Base-by-base conservation (phyloP, 371 early-diverging fungal species). In the Mortierella polycephala region DNA sequence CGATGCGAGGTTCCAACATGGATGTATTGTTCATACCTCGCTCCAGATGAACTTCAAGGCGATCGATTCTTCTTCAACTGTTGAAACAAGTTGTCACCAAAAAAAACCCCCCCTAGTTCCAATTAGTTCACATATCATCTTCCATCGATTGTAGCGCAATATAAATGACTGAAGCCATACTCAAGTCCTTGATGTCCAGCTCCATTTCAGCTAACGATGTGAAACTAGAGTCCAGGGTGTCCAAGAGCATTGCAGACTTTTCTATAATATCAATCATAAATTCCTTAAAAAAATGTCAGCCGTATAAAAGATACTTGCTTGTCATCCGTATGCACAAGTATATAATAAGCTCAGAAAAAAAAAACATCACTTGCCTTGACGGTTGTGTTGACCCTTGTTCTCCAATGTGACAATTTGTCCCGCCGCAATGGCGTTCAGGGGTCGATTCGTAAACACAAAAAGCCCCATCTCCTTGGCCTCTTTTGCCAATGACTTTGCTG, bases 381-480 rank as follows among this genome's bases (percentile, higher is more conserved):
- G 77, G 37, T 52, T 60, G 49, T 67, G 69, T 37, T 71, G 69
- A 9, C 68, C 68, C 52, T 68, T 77, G 66, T 77, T 77, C 39
- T 77, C 85, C 20, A 92, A 74, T 14, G 85, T 81, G n/a, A 92
- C 84, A 42, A 94, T 87, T 54, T 83, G 81, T 7, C 92, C 93
- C 41, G 86, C 83, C 4, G 90, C 85, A 75, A 94, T 92, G 0
- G 90, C 88, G 60, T 86, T 89, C 60, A 94, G 68, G 13, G 94
- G 94, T 30, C 94, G 85, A 53, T 94, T 92, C 13, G 90, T 89
- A 75, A 92, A 87, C 20, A 90, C 63, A 67, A 87, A 91, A 9
- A 94, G 73, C 12, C 84, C 83, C 37, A 86, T 81, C 62, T 85
- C 83, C 83, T 75, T 81, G 57, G 90, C 88, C 13, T 84, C 73